Evolutionary conservation across 164 flowering plant species (phyloP).

Genomic region (Liquidambar formosana): DNA sequence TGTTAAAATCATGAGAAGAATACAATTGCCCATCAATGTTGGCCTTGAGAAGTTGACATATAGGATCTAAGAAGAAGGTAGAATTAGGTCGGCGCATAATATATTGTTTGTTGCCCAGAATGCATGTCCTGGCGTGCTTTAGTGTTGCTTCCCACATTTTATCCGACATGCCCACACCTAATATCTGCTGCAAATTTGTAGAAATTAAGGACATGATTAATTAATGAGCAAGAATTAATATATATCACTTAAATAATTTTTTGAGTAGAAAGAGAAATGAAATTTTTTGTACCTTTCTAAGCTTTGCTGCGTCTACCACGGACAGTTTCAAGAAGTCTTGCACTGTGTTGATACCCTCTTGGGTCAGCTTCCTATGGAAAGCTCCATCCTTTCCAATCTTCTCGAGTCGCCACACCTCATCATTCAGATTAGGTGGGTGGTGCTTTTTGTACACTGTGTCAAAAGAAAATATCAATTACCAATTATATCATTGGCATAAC

Average conservation of each 20-base stretch:
- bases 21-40: conserved; percentile 37
- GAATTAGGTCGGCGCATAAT: conserved; percentile 15
- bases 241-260: too few relatives aligned
- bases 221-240: too few relatives aligned
- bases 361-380: conserved; percentile 37
- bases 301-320: conserved; percentile 31
- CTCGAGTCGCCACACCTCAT: too few relatives aligned
- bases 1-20: conserved; percentile 13
- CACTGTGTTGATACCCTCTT: conserved; percentile 42
- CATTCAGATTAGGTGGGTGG: conserved; percentile 65
- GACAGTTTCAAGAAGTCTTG: too few relatives aligned
- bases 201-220: too few relatives aligned
- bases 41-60: conserved; percentile 53
- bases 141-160: conserved; percentile 69
- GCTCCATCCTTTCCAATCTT: too few relatives aligned
- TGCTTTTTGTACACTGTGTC: conserved; percentile 80
- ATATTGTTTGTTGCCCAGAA: conserved; percentile 45
- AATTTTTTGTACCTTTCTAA: conserved; percentile 48
- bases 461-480: too few relatives aligned
- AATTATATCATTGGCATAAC: too few relatives aligned
- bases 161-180: conserved; percentile 72
- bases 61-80: conserved; percentile 42
- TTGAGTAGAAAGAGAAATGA: too few relatives aligned
- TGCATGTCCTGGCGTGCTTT: conserved; percentile 64
- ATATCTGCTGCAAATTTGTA: conserved; percentile 52